Conservation (phyloP, 345 rosid genomes). For the Abelmoschus esculentus region DNA sequence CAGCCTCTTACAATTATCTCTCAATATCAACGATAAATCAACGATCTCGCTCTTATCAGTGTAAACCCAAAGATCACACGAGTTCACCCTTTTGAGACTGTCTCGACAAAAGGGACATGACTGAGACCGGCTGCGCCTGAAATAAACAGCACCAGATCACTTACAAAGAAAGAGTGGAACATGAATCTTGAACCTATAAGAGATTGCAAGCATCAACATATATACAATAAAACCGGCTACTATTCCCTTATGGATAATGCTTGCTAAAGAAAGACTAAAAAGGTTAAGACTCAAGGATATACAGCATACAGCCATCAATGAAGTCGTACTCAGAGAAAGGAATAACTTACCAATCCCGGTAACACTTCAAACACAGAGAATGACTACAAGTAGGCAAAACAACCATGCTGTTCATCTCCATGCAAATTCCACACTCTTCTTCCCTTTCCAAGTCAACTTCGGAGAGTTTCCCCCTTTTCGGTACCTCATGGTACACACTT, state of each 20-base stretch:
- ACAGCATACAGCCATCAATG: background rate
- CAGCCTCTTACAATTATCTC: conserved; percentile 48
- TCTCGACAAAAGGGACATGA: conserved; percentile 82
- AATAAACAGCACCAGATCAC: background rate
- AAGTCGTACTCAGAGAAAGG: background rate
- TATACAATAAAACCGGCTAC: background rate
- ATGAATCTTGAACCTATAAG: background rate
- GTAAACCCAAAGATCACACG: conserved; percentile 66
- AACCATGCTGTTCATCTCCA: conserved; percentile 52
- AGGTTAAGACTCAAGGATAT: background rate
- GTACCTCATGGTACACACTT: conserved; percentile 37
- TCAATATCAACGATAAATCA: conserved; percentile 33
- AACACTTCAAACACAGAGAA: conserved; percentile 64
- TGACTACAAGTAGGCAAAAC: conserved; percentile 71
- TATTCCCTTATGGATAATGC: background rate
- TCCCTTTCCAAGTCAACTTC: conserved; percentile 52
- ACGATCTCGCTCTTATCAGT: conserved; percentile 35
- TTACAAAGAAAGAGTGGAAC: background rate
- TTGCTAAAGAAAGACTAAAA: background rate
- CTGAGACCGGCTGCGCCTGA: conserved; percentile 59
- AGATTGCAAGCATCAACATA: background rate
- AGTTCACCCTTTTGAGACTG: conserved; percentile 47
- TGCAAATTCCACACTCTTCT: conserved; percentile 79
- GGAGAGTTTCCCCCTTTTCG: conserved; percentile 41
- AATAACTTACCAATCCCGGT: conserved; percentile 48